These are phyloP conservation scores for Podospora appendiculata DNA, from an alignment of 495 filamentous ascomycete genomes.

Conservation along the genomic window DNA sequence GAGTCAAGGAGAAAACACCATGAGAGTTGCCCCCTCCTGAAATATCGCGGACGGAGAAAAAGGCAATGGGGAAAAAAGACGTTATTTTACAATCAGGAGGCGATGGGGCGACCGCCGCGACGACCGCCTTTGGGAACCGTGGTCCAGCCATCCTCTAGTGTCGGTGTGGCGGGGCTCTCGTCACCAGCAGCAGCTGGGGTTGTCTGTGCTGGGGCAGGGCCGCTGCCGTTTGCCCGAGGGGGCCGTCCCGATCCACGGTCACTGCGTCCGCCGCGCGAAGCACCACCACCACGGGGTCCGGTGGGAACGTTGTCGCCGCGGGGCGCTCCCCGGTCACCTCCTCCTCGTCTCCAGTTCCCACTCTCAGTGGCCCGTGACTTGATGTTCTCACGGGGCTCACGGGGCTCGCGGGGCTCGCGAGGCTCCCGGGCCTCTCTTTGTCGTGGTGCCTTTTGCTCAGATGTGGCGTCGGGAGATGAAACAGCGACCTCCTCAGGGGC, in stretches of 20 bases:
- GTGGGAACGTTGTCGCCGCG: constrained; percentile 31
- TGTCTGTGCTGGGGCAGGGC: constrained; percentile 21
- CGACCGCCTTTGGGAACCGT: constrained; percentile 53
- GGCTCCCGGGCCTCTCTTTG: constrained; percentile 13
- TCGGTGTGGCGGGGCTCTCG: constrained; percentile 18
- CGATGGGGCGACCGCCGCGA: constrained; percentile 27
- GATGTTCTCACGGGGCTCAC: constrained; percentile 10
- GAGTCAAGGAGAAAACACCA: not conserved
- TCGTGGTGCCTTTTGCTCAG: constrained; percentile 26
- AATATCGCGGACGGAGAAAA: not conserved
- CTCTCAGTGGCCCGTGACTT: constrained; percentile 40
- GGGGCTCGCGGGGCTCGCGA: constrained; percentile 18
- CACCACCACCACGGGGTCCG: constrained; percentile 29
- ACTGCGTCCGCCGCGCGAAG: constrained; percentile 34
- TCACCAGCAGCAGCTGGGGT: constrained; percentile 9
- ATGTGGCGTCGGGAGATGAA: constrained; percentile 15
- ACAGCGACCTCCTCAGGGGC: constrained; percentile 9
- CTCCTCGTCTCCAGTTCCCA: constrained; percentile 44
- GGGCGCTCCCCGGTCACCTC: constrained; percentile 28
- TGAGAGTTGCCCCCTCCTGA: not conserved
- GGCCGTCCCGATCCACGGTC: constrained; percentile 26
- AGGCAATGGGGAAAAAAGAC: not conserved
- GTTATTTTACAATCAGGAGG: constrained; percentile 15
- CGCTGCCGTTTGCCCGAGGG: constrained; percentile 37
- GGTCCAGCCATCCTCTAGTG: constrained; percentile 70